Conservation (phyloP, 805 yeast genomes). For the Nematodospora valgi region DNA sequence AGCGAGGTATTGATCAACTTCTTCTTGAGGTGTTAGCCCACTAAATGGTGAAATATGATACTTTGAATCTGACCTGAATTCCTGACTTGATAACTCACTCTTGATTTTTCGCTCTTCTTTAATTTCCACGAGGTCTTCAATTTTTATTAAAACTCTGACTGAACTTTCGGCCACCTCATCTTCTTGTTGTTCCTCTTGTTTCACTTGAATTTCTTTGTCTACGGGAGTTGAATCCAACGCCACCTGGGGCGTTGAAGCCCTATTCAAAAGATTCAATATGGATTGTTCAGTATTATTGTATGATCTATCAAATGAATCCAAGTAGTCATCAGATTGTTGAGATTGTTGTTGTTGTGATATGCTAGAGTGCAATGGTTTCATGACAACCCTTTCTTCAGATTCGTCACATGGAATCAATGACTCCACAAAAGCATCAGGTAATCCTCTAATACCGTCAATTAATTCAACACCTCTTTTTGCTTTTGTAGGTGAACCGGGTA, state of each 20-base stretch:
- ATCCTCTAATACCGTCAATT: slow-evolving; percentile 43
- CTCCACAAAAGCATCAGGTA: slow-evolving; percentile 35
- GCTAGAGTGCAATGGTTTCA: neutral
- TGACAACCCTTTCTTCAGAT: slow-evolving; percentile 1
- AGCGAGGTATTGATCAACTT: slow-evolving; percentile 4
- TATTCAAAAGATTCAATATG: slow-evolving; percentile 34
- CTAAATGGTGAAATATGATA: slow-evolving; percentile 3
- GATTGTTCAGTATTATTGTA: slow-evolving; percentile 37
- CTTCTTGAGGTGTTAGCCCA: slow-evolving; percentile 10
- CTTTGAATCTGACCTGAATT: neutral
- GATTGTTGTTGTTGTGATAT: slow-evolving; percentile 9
- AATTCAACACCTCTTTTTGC: slow-evolving; percentile 28
- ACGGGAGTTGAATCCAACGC: neutral
- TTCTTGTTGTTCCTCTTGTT: neutral
- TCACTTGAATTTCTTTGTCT: neutral
- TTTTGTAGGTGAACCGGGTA: slow-evolving; percentile 13
- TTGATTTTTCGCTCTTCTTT: neutral
- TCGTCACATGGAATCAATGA: slow-evolving; percentile 25
- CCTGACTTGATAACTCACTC: neutral
- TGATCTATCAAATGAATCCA: slow-evolving; percentile 31
- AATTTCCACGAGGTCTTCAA: neutral
- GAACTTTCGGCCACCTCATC: neutral
- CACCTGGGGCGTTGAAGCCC: slow-evolving; percentile 11
- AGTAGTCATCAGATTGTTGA: neutral
- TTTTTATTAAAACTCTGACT: neutral